Evolutionary conservation across 2,329 filamentous ascomycete genomes (phyloP).

Genomic region (Neoascochyta sp.): DNA sequence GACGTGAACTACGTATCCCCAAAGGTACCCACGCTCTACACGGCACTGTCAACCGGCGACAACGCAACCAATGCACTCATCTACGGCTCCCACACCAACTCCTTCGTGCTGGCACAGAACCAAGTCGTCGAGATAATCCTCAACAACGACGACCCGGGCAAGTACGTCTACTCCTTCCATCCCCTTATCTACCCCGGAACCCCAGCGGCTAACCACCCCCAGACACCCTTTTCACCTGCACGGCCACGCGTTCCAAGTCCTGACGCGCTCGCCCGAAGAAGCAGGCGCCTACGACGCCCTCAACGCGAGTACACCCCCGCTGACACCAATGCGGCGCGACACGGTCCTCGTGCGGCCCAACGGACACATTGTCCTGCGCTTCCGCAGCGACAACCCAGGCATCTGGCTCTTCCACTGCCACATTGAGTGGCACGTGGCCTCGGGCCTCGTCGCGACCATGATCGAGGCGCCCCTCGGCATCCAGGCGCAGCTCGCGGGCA

Average conservation of each 20-base stretch:
- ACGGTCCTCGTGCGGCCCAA: slow-evolving; percentile 53
- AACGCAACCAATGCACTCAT: slow-evolving; percentile 44
- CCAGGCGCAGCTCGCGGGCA: slow-evolving; percentile 51
- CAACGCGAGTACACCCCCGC: slow-evolving; percentile 31
- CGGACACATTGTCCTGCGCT: slow-evolving; percentile 55
- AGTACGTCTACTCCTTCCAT: slow-evolving; percentile 10
- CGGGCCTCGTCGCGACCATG: slow-evolving; percentile 51
- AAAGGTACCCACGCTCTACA: slow-evolving; percentile 78
- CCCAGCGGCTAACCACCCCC: too few species aligned
- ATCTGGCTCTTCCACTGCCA: slow-evolving; percentile 37
- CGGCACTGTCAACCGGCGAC: slow-evolving; percentile 60
- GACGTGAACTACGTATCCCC: slow-evolving; percentile 70
- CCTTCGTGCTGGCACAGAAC: slow-evolving; percentile 63
- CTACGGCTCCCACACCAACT: slow-evolving; percentile 52
- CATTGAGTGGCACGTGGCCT: slow-evolving; percentile 42
- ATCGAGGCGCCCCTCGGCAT: slow-evolving; percentile 54
- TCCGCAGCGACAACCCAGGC: slow-evolving; percentile 50
- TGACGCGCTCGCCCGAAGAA: slow-evolving; percentile 31
- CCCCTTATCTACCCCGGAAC: slow-evolving; percentile 68
- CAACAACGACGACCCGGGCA: slow-evolving; percentile 71
- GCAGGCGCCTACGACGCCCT: slow-evolving; percentile 47
- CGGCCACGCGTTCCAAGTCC: slow-evolving; percentile 41
- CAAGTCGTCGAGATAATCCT: slow-evolving; percentile 69
- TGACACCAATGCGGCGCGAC: slow-evolving; percentile 50
- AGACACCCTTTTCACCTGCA: slow-evolving; percentile 69